Conservation (phyloP, 345 rosid species). For the Garcia nutans region DNA sequence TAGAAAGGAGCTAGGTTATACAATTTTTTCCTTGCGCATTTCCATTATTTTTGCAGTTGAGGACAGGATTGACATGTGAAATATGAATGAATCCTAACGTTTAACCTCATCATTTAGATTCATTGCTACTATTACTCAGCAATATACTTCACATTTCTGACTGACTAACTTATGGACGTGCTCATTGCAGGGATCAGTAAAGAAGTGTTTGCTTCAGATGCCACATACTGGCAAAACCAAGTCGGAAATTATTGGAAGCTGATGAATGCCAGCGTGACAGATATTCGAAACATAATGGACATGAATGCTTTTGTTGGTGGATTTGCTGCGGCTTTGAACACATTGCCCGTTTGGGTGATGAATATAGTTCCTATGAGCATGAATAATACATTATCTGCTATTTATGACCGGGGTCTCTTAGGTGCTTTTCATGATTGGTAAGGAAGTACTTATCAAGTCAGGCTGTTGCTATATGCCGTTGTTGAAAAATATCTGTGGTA, state of each 20-base stretch:
- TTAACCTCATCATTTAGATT: not conserved
- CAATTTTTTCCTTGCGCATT: not conserved
- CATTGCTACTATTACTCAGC: not conserved
- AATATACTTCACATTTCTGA: not conserved
- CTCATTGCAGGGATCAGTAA: conserved; percentile 52
- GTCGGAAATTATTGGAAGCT: conserved; percentile 62
- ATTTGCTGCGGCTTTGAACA: conserved; percentile 62
- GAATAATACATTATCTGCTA: conserved; percentile 69
- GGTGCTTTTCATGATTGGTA: conserved; percentile 96
- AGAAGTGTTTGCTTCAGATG: conserved; percentile 59
- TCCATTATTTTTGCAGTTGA: not conserved
- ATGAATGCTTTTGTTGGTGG: conserved; percentile 89
- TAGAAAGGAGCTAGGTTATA: not conserved
- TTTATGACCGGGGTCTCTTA: conserved; percentile 68
- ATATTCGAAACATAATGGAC: conserved; percentile 81
- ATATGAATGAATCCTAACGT: not conserved
- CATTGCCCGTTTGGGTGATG: conserved; percentile 87
- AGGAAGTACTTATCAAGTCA: conserved; percentile 19
- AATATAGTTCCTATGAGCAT: conserved; percentile 70
- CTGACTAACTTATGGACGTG: conserved; percentile 11
- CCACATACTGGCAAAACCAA: conserved; percentile 74
- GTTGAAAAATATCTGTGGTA: not conserved
- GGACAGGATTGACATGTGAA: not conserved
- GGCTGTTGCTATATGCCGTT: conserved; percentile 11
- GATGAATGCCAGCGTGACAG: conserved; percentile 51